Evolutionary conservation across 1,284 basidiomycete species (phyloP).

Genomic region (Puccinia triticina): DNA sequence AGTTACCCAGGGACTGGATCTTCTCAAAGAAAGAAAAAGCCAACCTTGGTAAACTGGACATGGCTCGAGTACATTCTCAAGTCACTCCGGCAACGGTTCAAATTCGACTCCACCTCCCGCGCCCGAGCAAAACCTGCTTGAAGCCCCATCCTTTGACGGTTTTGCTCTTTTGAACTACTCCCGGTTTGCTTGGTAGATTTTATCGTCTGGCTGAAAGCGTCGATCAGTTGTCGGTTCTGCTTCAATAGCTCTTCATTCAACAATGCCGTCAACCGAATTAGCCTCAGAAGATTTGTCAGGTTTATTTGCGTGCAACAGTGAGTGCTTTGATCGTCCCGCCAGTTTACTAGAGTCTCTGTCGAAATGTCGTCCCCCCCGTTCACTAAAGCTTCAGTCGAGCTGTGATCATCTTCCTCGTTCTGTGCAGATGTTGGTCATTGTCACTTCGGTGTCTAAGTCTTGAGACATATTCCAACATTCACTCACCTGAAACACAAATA

Average conservation of each 20-base stretch:
- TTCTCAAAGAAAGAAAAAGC: not conserved
- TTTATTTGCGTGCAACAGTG: not conserved
- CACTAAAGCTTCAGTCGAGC: slow-evolving; percentile 11
- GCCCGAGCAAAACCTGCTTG: not conserved
- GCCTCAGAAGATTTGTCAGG: not conserved
- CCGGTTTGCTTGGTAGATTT: not conserved
- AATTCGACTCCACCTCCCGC: not conserved
- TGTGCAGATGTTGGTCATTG: not conserved
- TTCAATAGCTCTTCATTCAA: not conserved
- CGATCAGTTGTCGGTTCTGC: not conserved
- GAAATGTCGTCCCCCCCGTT: not conserved
- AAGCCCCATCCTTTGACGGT: not conserved
- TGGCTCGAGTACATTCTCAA: not conserved
- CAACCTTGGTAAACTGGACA: slow-evolving; percentile 1
- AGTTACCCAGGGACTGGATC: not conserved
- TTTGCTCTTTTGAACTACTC: not conserved
- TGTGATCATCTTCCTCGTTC: not conserved
- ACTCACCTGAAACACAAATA: slow-evolving; percentile 21
- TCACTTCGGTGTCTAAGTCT: not conserved
- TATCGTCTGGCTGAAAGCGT: not conserved
- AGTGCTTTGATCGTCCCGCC: slow-evolving; percentile 9
- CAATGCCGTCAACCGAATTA: not conserved
- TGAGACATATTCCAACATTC: not conserved
- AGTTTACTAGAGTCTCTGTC: not conserved
- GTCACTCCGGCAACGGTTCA: not conserved